A percentile compares a stretch with the other conserved stretches of the same genome.
phyloP scores from a whole-genome alignment of 345 rosid species.

The Noccaea bulbosa region DNA sequence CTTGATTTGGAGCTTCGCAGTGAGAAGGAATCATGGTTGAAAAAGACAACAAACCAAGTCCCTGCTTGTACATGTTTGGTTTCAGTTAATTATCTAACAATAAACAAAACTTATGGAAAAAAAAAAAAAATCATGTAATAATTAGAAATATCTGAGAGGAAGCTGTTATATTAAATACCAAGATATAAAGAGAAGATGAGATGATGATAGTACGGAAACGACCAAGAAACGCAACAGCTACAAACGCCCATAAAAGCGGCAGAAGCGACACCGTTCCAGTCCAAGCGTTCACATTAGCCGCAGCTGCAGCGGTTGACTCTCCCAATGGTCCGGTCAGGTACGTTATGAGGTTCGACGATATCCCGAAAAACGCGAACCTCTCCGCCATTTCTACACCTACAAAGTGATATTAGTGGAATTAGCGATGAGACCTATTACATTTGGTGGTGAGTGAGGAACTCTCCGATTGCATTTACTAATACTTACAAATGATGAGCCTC shows the following conservation, averaged over 20 bases:
- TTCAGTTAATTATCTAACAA: neutral
- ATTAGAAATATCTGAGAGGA: neutral
- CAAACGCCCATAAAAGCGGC: slow-evolving; percentile 63
- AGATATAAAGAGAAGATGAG: slow-evolving; percentile 58
- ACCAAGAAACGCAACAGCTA: slow-evolving; percentile 65
- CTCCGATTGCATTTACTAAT: neutral
- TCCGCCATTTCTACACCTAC: slow-evolving; percentile 56
- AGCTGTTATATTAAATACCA: slow-evolving; percentile 30
- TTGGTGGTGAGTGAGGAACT: neutral
- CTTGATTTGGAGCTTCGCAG: neutral
- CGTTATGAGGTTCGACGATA: slow-evolving; percentile 54
- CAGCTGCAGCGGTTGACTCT: slow-evolving; percentile 60
- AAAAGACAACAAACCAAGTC: slow-evolving; percentile 48
- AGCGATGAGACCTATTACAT: neutral
- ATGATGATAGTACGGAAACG: slow-evolving; percentile 59
- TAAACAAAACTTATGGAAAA: neutral
- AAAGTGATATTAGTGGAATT: neutral
- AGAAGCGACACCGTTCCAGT: slow-evolving; percentile 56
- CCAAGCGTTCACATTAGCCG: slow-evolving; percentile 68
- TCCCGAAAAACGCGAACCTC: slow-evolving; percentile 59
- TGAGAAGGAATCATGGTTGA: slow-evolving; percentile 39
- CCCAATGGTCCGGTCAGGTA: slow-evolving; percentile 69
- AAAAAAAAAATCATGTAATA: too few species aligned
- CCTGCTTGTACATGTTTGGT: slow-evolving; percentile 37
- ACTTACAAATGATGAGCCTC: slow-evolving; percentile 48